Conservation (phyloP, 106 monocot species). For the Dendrobium nobile region DNA sequence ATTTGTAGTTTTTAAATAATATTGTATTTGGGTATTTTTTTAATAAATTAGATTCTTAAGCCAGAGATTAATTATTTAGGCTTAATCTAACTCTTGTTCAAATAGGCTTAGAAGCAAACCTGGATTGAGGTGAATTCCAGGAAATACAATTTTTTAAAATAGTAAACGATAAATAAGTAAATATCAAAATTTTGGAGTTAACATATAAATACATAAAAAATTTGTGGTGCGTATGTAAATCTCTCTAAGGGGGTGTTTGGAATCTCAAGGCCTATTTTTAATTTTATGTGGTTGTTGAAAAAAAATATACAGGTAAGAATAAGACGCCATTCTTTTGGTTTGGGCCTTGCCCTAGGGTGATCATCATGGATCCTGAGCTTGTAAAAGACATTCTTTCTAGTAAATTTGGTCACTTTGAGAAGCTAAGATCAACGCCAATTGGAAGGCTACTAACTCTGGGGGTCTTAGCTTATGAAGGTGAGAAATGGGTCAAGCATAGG, state of each 20-base stretch:
- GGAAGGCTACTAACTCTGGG: constrained; percentile 21
- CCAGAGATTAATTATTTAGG: too few relatives aligned
- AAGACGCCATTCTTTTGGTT: constrained; percentile 51
- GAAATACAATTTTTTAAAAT: not conserved
- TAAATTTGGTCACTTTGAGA: constrained; percentile 61
- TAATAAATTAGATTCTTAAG: too few relatives aligned
- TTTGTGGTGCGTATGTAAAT: too few relatives aligned
- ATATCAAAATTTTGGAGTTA: too few relatives aligned
- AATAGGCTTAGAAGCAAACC: too few relatives aligned
- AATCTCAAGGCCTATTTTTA: too few relatives aligned
- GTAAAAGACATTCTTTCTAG: constrained; percentile 47
- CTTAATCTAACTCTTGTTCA: too few relatives aligned
- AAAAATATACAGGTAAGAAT: constrained; percentile 47
- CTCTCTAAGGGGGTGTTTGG: too few relatives aligned
- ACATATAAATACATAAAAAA: not conserved
- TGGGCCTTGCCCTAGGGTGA: constrained; percentile 47
- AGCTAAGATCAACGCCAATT: constrained; percentile 13
- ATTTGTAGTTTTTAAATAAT: too few relatives aligned
- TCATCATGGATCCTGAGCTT: constrained; percentile 50
- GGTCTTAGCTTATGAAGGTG: constrained; percentile 43
- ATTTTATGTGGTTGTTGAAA: not conserved
- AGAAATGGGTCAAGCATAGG: constrained; percentile 75
- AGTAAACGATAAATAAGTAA: not conserved
- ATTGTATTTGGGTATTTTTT: too few relatives aligned
- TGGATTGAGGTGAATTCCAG: too few relatives aligned